phyloP scores from a whole-genome alignment of 2,329 filamentous ascomycete species.

The Aureobasidium namibiae region DNA sequence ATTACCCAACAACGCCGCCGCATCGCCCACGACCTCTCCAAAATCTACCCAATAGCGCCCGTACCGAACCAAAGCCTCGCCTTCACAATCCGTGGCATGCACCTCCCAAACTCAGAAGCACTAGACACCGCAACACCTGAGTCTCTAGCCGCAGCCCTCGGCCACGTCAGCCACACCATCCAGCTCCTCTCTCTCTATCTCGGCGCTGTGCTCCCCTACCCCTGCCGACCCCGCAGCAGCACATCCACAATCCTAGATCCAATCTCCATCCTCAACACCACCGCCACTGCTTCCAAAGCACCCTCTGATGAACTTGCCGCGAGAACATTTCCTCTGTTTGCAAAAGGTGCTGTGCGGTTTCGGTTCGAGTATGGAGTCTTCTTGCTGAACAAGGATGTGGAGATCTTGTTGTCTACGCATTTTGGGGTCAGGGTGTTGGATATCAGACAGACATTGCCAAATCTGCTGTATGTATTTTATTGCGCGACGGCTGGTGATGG shows the following conservation, averaged over 20 bases:
- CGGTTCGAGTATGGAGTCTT: conserved; percentile 96
- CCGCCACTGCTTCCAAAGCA: conserved; percentile 14
- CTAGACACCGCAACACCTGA: conserved; percentile 65
- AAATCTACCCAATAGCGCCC: conserved; percentile 74
- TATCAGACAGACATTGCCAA: conserved; percentile 84
- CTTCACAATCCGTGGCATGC: conserved; percentile 74
- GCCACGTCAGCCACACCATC: conserved; percentile 68
- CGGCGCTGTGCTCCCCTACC: conserved; percentile 69
- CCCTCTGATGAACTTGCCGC: conserved; percentile 15
- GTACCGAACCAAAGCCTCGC: conserved; percentile 55
- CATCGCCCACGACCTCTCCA: conserved; percentile 72
- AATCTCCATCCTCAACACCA: conserved; percentile 39
- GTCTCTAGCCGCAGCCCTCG: conserved; percentile 69
- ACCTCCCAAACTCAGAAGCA: conserved; percentile 66
- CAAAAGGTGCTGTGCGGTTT: conserved; percentile 64
- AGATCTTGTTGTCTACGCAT: conserved; percentile 52
- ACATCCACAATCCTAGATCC: conserved; percentile 68
- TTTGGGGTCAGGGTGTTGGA: conserved; percentile 76
- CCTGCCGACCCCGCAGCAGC: conserved; percentile 63
- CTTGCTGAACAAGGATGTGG: conserved; percentile 91
- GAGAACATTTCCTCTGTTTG: conserved; percentile 67
- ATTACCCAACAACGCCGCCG: conserved; percentile 81
- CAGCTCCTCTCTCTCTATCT: conserved; percentile 76
- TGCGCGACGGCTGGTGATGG: conserved; percentile 73
- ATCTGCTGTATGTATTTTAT: conserved; percentile 86